phyloP scores from a whole-genome alignment of 257 asterid genomes.

The Solanum lycopersicoides region DNA sequence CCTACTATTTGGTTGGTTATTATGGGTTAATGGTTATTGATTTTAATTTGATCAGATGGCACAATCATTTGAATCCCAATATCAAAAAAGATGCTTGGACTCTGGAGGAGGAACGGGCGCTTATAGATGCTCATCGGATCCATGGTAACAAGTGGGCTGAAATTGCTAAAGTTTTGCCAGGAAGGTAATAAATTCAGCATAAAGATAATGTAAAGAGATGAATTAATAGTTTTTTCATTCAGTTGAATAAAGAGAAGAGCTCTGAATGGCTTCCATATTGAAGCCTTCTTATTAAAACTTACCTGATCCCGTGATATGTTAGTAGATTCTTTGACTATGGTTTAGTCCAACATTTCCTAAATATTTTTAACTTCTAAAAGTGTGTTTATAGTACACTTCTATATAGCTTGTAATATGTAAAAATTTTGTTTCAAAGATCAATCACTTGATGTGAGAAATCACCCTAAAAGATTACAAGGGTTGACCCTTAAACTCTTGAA shows the following conservation, averaged over 20 bases:
- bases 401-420: background rate
- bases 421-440: background rate
- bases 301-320: background rate
- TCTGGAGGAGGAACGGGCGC: constrained; percentile 83
- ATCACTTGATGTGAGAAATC: background rate
- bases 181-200: constrained; percentile 48
- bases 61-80: constrained; percentile 94
- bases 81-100: constrained; percentile 97
- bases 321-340: background rate
- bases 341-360: background rate
- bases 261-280: background rate
- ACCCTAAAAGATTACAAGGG: background rate
- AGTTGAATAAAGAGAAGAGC: background rate
- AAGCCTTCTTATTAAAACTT: background rate
- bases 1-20: background rate
- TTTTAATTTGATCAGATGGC: constrained; percentile 65
- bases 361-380: background rate
- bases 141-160: constrained; percentile 99
- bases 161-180: constrained; percentile 92
- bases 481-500: background rate
- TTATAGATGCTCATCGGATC: constrained; percentile 72
- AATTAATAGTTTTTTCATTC: background rate
- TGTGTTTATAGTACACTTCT: background rate
- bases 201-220: background rate
- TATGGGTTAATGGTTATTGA: background rate